A percentile compares a stretch with the other conserved stretches of the same genome.
Evolutionary conservation across 2,329 filamentous ascomycete genomes (phyloP).

Genomic region (Lasiodiplodia hormozganensis): DNA sequence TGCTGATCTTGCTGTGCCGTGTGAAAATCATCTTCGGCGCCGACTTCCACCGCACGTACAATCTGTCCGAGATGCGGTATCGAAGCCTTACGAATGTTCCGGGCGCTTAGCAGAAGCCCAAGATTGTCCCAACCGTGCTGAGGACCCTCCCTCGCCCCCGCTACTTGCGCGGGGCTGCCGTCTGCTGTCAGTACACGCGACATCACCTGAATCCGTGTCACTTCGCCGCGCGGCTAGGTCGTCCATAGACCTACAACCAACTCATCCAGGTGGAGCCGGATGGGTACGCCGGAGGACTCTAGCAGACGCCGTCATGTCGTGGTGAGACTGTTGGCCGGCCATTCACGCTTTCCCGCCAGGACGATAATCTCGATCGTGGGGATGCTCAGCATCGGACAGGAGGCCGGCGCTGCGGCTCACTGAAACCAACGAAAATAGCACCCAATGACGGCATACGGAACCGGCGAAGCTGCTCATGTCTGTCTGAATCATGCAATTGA

Average conservation of each 20-base stretch:
- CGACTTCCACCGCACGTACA: conserved; percentile 15
- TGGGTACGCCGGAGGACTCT: conserved; percentile 10
- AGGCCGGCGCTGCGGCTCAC: conserved; percentile 19
- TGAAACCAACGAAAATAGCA: conserved; percentile 24
- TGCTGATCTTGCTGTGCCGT: conserved; percentile 21
- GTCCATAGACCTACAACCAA: conserved; percentile 21
- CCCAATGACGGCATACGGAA: conserved; percentile 16
- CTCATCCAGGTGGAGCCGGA: conserved; percentile 27
- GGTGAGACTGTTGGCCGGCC: conserved; percentile 20
- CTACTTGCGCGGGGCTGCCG: conserved; percentile 14
- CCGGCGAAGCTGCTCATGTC: conserved; percentile 15
- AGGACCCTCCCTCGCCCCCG: conserved; percentile 1
- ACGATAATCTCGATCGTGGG: conserved; percentile 13
- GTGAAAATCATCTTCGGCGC: conserved; percentile 25
- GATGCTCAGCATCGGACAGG: conserved; percentile 16
- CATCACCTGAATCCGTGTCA: conserved; percentile 25
- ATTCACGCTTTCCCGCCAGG: not conserved
- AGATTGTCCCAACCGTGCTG: not conserved
- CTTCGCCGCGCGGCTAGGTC: conserved; percentile 21
- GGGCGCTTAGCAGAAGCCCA: conserved; percentile 24
- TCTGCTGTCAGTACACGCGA: conserved; percentile 25
- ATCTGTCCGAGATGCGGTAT: conserved; percentile 20
- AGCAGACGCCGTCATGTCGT: conserved; percentile 17
- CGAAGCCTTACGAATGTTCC: conserved; percentile 25
- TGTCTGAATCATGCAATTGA: conserved; percentile 25